Percentiles rank a stretch among this genome's conserved stretches.
phyloP scores from a whole-genome alignment of 306 rosid species.

The Acacia confusa region DNA sequence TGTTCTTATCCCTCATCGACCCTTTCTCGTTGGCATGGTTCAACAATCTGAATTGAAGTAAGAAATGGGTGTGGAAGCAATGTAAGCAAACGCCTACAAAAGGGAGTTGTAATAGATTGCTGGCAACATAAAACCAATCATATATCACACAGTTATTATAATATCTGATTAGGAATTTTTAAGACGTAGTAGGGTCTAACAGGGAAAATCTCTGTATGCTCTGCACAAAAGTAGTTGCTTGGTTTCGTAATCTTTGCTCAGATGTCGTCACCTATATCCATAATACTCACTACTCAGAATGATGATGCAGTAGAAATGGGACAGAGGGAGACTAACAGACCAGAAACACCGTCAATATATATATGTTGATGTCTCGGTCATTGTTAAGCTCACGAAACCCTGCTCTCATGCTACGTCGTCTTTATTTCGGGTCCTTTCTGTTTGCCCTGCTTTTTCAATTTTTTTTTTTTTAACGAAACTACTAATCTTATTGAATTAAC shows the following conservation, averaged over 20 bases:
- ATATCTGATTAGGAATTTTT: no score
- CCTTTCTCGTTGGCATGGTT: slow-evolving; percentile 37
- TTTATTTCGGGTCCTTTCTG: not conserved
- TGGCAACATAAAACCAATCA: not conserved
- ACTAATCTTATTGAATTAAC: no score
- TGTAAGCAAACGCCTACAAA: not conserved
- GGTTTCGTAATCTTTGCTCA: no score
- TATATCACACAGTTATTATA: not conserved
- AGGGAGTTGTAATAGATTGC: not conserved
- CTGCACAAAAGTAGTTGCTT: no score
- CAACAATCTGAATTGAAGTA: not conserved
- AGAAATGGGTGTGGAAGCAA: not conserved
- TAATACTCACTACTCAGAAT: no score
- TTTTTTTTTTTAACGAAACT: no score
- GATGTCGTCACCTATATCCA: no score
- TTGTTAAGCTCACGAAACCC: no score
- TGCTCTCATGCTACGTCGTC: not conserved
- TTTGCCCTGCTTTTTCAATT: no score
- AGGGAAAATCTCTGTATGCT: no score
- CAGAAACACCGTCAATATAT: not conserved
- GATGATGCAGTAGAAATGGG: not conserved
- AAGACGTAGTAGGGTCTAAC: not conserved
- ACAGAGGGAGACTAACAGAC: not conserved
- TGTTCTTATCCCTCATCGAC: slow-evolving; percentile 32
- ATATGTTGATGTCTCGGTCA: not conserved